These are phyloP conservation scores for Magnolia sinica DNA, from an alignment of 164 flowering plant genomes.

Conservation along the genomic window DNA sequence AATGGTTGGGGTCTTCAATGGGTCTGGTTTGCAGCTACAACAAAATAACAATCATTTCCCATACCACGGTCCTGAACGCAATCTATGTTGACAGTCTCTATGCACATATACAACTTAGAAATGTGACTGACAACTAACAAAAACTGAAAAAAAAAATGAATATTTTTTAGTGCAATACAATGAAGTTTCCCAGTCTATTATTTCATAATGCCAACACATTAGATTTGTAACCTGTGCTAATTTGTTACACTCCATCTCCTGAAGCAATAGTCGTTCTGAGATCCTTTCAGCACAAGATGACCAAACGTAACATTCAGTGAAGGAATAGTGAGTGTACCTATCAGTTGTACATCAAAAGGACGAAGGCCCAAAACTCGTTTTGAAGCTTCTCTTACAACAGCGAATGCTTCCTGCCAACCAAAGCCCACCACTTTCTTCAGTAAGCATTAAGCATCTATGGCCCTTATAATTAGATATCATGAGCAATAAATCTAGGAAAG, in stretches of 20 bases:
- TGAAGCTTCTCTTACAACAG: slow-evolving; percentile 94
- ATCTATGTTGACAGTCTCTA: not conserved
- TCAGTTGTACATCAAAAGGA: slow-evolving; percentile 94
- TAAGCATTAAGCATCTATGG: slow-evolving; percentile 8
- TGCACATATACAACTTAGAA: not conserved
- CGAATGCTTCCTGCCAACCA: slow-evolving; percentile 88
- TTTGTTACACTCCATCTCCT: not conserved
- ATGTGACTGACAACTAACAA: not conserved
- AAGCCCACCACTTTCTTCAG: slow-evolving; percentile 11
- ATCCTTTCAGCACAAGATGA: not conserved
- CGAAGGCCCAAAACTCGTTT: slow-evolving; percentile 95
- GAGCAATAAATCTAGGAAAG: not conserved
- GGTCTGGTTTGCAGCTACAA: not conserved
- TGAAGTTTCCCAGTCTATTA: not conserved
- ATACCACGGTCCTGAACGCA: not conserved
- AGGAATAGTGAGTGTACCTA: slow-evolving; percentile 40
- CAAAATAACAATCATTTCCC: not conserved
- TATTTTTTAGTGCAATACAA: not conserved
- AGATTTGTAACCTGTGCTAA: not conserved
- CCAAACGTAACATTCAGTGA: slow-evolving; percentile 1
- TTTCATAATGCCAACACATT: not conserved
- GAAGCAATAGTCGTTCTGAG: not conserved
- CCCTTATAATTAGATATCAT: not conserved
- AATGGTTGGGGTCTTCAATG: too few relatives aligned
- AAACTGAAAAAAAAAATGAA: not conserved